Conservation (phyloP, 768 basidiomycete species). For the Cyathus striatus region DNA sequence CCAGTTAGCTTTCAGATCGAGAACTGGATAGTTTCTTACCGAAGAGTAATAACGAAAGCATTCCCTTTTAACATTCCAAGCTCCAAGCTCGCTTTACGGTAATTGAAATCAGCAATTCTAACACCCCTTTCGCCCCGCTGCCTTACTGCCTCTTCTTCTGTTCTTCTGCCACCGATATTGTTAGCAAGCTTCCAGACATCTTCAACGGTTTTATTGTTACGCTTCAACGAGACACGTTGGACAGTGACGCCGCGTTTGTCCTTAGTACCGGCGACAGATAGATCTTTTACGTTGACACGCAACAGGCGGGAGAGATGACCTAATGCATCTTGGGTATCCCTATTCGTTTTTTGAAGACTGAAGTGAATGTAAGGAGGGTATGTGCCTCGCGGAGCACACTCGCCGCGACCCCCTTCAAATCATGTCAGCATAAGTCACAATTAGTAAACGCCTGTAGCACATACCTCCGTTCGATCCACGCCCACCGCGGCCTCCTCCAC, state of each 20-base stretch:
- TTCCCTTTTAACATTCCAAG: constrained; percentile 97
- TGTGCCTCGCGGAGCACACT: constrained; percentile 51
- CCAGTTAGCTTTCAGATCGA: neutral
- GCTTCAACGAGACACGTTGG: constrained; percentile 80
- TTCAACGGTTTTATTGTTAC: constrained; percentile 72
- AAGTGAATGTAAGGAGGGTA: constrained; percentile 93
- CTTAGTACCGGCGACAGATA: constrained; percentile 93
- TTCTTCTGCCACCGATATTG: constrained; percentile 52
- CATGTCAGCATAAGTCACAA: too few relatives aligned
- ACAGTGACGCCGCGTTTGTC: constrained; percentile 97
- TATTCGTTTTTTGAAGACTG: constrained; percentile 94
- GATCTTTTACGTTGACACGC: constrained; percentile 73
- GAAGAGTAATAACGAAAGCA: constrained; percentile 87
- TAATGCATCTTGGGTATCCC: constrained; percentile 94
- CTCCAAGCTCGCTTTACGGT: constrained; percentile 78
- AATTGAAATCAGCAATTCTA: constrained; percentile 82
- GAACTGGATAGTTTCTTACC: constrained; percentile 42
- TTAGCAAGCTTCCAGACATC: constrained; percentile 85
- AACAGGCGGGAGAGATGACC: constrained; percentile 72
- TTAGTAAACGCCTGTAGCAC: too few relatives aligned
- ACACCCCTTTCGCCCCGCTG: constrained; percentile 87
- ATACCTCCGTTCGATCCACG: too few relatives aligned
- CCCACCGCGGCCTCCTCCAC: constrained; percentile 45
- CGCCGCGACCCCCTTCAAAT: constrained; percentile 18
- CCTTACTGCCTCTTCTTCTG: constrained; percentile 49